Base-by-base conservation (phyloP, 2,329 filamentous ascomycete genomes). In the Calonectria pauciramosa region DNA sequence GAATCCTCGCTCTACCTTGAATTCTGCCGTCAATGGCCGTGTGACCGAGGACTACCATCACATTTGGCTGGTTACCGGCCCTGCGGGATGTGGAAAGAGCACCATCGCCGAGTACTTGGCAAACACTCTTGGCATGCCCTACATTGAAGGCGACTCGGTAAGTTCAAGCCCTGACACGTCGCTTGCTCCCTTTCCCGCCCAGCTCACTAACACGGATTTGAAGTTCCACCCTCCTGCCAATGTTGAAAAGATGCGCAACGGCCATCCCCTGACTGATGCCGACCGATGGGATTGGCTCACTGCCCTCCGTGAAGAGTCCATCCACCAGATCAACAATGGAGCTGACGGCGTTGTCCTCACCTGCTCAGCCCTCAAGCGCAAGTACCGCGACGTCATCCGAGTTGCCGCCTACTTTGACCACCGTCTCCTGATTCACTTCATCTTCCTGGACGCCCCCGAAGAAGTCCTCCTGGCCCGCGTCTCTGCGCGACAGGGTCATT, bases 261-360 rank as follows among this genome's bases (percentile, higher is more conserved):
- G 95, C 79, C 93, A 92, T 71, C 96, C 97, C 3, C 90, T 99
- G 44, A 98, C 94, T 71, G 97, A 99, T 83, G 93, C 93, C 74
- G 97, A 99, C 86, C 94, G 97, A 77, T 99, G 97, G 97, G 96
- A 98, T 87, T 99, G 97, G 97, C 92, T 99, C 77, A 95, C 94
- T 60, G 89, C 89, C 16, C 90, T 97, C 18, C 94, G 95, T 76
- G 91, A 95, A 77, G 93, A 93, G 81, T 91, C 92, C 9, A 88
- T 93, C 70, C 85, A 86, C 68, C 87, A 87, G 66, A 87, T 94
- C 74, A 86, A 88, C 70, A 85, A 85, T 64, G 92, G 92, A 47
- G 89, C 91, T 23, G 86, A 90, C 36, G 94, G 95, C 64, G 97
- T 98, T n/a, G 95, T 99, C 65, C 91, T 99, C 75, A 98, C 97